Base-by-base conservation (phyloP, 371 early-diverging fungal species). In the Rhizopus stolonifer region DNA sequence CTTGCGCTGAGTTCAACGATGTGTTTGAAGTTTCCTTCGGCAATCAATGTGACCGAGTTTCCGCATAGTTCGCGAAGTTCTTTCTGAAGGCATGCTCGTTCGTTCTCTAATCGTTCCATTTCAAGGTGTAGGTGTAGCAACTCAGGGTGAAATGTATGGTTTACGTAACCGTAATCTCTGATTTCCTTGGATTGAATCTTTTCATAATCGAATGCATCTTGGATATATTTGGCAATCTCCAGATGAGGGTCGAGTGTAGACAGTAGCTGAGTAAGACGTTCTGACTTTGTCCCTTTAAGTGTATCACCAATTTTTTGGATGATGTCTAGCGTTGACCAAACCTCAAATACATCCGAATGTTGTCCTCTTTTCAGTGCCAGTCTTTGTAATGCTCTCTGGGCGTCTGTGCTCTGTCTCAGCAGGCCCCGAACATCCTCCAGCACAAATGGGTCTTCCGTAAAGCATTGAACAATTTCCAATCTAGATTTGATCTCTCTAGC, bases 361-460 rank as follows among this genome's bases (percentile, higher is more conserved):
- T 84, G 82, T 19, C 84, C 85, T 42, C 75, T 74, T 38, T 77
- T 72, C 7, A 90, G 64, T 2, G 87, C 82, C 4, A 91, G 56
- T 52, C 87, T 77, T 57, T 89, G 89, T 11, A 89, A 59, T 0
- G 85, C 79, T 11, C 91, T 72, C 54, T 88, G 88, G 0, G 85
- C 81, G 60, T 92, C 92, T 14, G 86, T 74, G 46, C 81, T 81
- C 19, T 70, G 74, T 5, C 65, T 55, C 32, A 92, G 50, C 19
- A 69, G 50, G 13, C 64, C 47, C 1, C 82, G 72, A 1, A 89
- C 52, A 18, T 79, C 80, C 6, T 72, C 61, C 22, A 84, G 68
- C 5, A 85, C 52, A 21, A 82, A 73, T 4, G 64, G 53, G 21
- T 81, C 73, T 1, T 62, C 21, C n/a, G 55, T 56, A 52, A 91